phyloP scores from a whole-genome alignment of 179 eudicot genomes.

The Sideroxylon spinosum region DNA sequence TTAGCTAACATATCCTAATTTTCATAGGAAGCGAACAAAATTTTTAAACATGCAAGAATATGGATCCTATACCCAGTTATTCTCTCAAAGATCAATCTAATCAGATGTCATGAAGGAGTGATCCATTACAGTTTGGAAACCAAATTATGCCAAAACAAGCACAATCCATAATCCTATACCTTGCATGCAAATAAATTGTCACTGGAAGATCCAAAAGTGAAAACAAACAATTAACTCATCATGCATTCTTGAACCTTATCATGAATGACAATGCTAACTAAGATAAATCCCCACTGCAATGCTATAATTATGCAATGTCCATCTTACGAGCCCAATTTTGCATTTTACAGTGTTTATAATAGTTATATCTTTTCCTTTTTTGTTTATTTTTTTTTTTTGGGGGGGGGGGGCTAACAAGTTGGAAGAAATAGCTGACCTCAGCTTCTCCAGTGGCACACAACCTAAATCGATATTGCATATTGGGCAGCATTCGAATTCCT shows the following conservation, averaged over 20 bases:
- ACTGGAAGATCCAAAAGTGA: not conserved
- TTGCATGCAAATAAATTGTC: not conserved
- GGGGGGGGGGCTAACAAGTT: not conserved
- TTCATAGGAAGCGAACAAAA: not conserved
- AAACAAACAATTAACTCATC: not conserved
- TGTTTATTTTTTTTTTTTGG: not conserved
- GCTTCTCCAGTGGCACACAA: slow-evolving; percentile 75
- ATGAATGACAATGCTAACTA: not conserved
- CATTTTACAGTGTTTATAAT: not conserved
- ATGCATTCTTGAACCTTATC: not conserved
- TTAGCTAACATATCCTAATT: too few relatives aligned
- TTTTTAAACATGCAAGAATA: not conserved
- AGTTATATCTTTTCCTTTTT: too few relatives aligned
- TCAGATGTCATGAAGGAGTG: not conserved
- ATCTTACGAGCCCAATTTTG: not conserved
- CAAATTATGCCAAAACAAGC: not conserved
- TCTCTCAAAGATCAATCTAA: not conserved
- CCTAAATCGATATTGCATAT: slow-evolving; percentile 80
- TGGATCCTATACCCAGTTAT: not conserved
- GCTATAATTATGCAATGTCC: not conserved
- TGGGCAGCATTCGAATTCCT: slow-evolving; percentile 82
- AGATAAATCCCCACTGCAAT: not conserved
- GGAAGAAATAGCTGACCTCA: slow-evolving; percentile 47
- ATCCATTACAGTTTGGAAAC: slow-evolving; percentile 1
- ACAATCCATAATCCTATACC: not conserved